Conservation (phyloP, 2,329 filamentous ascomycete genomes). For the Nemania sp. region DNA sequence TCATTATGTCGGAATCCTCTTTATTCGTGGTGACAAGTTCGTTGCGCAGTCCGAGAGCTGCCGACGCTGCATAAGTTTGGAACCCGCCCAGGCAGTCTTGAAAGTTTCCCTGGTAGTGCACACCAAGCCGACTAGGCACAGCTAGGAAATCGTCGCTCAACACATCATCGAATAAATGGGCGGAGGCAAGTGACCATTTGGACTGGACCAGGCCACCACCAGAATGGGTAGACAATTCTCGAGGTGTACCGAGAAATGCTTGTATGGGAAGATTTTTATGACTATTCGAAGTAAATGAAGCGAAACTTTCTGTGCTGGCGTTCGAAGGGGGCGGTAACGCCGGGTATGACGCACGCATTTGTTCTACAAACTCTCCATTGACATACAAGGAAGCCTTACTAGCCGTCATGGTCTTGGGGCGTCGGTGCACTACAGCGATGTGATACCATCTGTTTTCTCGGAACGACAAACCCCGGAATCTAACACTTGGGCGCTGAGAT, state of each 20-base stretch:
- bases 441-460: conserved; percentile 86
- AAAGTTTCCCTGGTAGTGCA: conserved; percentile 92
- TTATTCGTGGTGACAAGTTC: conserved; percentile 88
- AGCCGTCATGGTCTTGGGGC: conserved; percentile 71
- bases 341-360: conserved; percentile 87
- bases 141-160: conserved; percentile 90
- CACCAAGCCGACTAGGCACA: conserved; percentile 86
- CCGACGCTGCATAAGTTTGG: conserved; percentile 93
- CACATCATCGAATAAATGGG: conserved; percentile 83
- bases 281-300: conserved; percentile 64
- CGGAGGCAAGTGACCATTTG: conserved; percentile 86
- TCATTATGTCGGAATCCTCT: conserved; percentile 87
- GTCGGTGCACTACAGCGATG: conserved; percentile 82
- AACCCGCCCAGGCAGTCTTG: conserved; percentile 96
- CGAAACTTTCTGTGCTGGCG: conserved; percentile 67
- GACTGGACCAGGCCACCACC: conserved; percentile 75
- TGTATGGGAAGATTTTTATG: conserved; percentile 72
- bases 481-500: conserved; percentile 82
- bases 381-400: conserved; percentile 88
- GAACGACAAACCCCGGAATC: conserved; percentile 85
- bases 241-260: conserved; percentile 90
- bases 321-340: conserved; percentile 68
- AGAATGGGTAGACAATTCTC: conserved; percentile 77
- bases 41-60: conserved; percentile 85
- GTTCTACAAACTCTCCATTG: conserved; percentile 91